Percentiles rank a stretch among this genome's conserved stretches.
phyloP scores from a whole-genome alignment of 306 rosid species.

The Quercus berberidifolia region DNA sequence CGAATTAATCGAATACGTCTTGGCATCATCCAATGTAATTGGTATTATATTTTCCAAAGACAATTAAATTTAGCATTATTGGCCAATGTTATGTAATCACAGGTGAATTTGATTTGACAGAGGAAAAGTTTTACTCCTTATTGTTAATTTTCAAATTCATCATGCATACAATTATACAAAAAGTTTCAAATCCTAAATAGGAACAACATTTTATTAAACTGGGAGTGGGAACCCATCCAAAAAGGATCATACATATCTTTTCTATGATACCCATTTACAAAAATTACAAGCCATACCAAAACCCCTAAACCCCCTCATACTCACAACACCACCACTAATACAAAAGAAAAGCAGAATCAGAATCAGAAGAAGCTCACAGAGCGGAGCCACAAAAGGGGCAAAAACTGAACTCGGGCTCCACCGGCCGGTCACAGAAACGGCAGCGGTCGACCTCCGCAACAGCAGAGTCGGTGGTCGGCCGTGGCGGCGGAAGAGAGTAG shows the following conservation, averaged over 20 bases:
- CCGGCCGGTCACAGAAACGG: slow-evolving; percentile 51
- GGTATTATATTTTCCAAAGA: no score
- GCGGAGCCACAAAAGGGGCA: slow-evolving; percentile 83
- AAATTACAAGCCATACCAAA: not conserved
- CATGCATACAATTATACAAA: not conserved
- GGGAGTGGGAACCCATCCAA: not conserved
- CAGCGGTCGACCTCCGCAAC: slow-evolving; percentile 38
- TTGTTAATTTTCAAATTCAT: no score
- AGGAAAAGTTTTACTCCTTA: no score
- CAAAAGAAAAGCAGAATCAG: not conserved
- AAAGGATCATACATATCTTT: not conserved
- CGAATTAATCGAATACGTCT: no score
- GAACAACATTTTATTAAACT: not conserved
- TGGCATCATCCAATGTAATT: no score
- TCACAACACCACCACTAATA: not conserved
- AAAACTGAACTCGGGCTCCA: slow-evolving; percentile 61
- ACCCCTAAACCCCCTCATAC: not conserved
- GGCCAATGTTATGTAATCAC: no score
- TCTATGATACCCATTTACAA: not conserved
- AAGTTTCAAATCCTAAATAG: not conserved
- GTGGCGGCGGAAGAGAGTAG: slow-evolving; percentile 41
- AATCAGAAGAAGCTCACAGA: slow-evolving; percentile 19
- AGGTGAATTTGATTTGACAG: no score
- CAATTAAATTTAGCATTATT: no score
- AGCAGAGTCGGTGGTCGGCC: not conserved